Evolutionary conservation across 179 eudicot species (phyloP).

Genomic region (Drosera spatulata): DNA sequence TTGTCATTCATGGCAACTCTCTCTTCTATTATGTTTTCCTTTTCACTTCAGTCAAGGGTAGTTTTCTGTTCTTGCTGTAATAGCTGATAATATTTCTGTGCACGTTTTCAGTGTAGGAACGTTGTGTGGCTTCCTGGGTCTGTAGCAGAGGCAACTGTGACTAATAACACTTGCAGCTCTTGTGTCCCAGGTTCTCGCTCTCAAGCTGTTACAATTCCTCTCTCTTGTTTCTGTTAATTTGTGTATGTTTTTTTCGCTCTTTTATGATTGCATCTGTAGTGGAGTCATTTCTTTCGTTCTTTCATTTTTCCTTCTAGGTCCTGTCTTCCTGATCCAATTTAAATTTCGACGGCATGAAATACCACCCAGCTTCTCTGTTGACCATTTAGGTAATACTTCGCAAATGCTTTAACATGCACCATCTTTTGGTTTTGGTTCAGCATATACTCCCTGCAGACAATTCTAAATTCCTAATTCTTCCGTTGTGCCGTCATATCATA

Average conservation of each 20-base stretch:
- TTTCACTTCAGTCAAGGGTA: too few species aligned
- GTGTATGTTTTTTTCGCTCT: constrained; percentile 4
- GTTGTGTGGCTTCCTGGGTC: constrained; percentile 99
- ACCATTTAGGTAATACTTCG: constrained; percentile 62
- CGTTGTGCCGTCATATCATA: too few species aligned
- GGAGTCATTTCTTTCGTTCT: neutral
- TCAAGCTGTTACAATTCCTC: neutral
- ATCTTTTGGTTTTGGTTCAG: too few species aligned
- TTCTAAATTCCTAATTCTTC: too few species aligned
- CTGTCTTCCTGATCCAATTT: constrained; percentile 72
- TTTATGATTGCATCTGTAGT: neutral
- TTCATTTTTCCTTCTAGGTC: constrained; percentile 36
- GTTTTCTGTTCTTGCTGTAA: neutral
- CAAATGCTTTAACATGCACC: too few species aligned
- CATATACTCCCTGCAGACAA: too few species aligned
- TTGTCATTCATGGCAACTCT: too few species aligned
- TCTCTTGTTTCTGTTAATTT: neutral
- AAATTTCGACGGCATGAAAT: constrained; percentile 83
- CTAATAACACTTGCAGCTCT: constrained; percentile 51
- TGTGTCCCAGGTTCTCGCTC: constrained; percentile 64
- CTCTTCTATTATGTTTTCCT: too few species aligned
- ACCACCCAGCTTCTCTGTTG: constrained; percentile 63
- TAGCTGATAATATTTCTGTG: neutral
- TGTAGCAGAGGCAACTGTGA: constrained; percentile 67
- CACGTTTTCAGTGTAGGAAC: constrained; percentile 60